Conservation (phyloP, 352 stramenopile genomes). For the Pythium aquatile region DNA sequence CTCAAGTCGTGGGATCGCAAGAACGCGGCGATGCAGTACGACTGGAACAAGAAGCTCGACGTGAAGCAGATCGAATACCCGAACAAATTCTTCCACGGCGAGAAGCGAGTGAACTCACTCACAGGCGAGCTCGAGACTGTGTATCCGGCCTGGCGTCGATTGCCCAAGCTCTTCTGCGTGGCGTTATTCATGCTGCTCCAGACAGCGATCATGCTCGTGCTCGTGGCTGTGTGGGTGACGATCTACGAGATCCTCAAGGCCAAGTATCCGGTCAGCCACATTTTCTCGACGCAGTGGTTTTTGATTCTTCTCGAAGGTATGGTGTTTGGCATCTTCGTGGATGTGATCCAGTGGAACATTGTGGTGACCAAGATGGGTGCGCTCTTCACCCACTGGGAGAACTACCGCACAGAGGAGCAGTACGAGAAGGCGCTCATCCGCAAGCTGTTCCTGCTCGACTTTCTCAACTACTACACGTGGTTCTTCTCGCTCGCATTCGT, state of each 20-base stretch:
- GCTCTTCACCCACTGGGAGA: constrained; percentile 88
- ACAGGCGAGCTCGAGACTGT: constrained; percentile 68
- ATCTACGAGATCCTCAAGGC: constrained; percentile 89
- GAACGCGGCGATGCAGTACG: constrained; percentile 77
- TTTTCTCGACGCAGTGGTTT: constrained; percentile 86
- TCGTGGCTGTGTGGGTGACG: constrained; percentile 85
- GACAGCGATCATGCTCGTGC: constrained; percentile 82
- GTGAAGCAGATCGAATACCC: constrained; percentile 86
- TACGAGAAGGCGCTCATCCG: constrained; percentile 81
- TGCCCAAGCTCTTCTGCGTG: constrained; percentile 77
- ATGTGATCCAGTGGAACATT: constrained; percentile 89
- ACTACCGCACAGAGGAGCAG: constrained; percentile 83
- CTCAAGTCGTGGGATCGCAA: constrained; percentile 81
- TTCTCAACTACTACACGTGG: constrained; percentile 91
- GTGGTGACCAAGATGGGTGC: constrained; percentile 85
- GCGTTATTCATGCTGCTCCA: constrained; percentile 82
- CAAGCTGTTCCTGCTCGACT: constrained; percentile 85
- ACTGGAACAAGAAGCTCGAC: constrained; percentile 80
- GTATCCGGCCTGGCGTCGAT: constrained; percentile 64
- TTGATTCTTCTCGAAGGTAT: constrained; percentile 80
- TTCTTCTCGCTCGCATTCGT: constrained; percentile 90
- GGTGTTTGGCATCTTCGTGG: constrained; percentile 85
- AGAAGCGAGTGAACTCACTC: constrained; percentile 66
- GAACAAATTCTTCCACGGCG: constrained; percentile 74
- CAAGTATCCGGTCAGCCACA: constrained; percentile 66